Base-by-base conservation (phyloP, 495 filamentous ascomycete genomes). In the Bacidia gigantensis region DNA sequence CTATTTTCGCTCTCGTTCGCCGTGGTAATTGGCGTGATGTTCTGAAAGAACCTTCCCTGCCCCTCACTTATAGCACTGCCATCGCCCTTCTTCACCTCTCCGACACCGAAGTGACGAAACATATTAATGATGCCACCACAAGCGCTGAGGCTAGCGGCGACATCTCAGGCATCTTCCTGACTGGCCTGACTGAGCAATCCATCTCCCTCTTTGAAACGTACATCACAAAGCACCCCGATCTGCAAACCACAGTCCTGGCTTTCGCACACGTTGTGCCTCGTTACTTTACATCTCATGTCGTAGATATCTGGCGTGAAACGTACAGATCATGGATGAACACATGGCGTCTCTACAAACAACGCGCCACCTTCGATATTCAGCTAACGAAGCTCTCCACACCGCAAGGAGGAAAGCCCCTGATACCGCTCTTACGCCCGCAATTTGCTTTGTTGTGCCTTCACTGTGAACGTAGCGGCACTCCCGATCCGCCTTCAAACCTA, bases 201-300 rank as follows among this genome's bases (percentile, higher is more conserved):
- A 80, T 94, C 51, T 83, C 89, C 52, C 76, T 98, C 22, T 82
- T 97, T 58, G 81, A 88, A 44, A 84, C 83, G 22, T 96, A 95
- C 65, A 82, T 95, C 59, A 75, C 78, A 53, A 90, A 88, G 46
- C 94, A 83, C 65, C 75, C 79, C 56, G 92, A 98, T 63, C 73
- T 89, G 2, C 92, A 97, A 65, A 95, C 92, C 0, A 84, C 93
- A 2, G 82, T 89, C 1, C 73, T 97, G 0, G 81, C 89, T 44
- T 79, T 92, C 61, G 83, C 87, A 45, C 80, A 86, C 58, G 84
- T 84, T 49, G 77, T 80, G 21, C 90, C 93, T 0, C 78, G 80
- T 10, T 93, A 89, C 66, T 78, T 95, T 64, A 77, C 81, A 60
- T 84, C 92, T 60, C 63, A 80, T 26, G 81, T 85, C 56, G 87